These are phyloP conservation scores for Brassica carinata DNA, from an alignment of 345 rosid species.

Conservation along the genomic window DNA sequence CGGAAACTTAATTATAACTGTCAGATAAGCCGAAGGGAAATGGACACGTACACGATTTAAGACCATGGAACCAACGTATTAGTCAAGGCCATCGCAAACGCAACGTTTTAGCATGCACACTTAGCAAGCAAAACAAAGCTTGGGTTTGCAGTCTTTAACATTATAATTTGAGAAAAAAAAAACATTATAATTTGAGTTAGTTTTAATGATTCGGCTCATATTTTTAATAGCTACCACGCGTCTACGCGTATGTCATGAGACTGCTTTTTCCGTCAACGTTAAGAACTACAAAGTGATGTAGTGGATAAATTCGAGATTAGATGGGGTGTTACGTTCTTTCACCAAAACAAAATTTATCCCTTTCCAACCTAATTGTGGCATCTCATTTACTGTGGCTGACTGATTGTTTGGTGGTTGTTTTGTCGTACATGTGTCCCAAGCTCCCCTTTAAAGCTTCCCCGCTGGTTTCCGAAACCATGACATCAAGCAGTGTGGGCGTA, in stretches of 20 bases:
- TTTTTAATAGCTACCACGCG: too few relatives aligned
- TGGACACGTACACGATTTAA: neutral
- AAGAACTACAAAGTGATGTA: neutral
- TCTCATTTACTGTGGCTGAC: neutral
- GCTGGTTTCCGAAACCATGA: neutral
- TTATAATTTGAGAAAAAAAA: too few relatives aligned
- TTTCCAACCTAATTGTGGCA: neutral
- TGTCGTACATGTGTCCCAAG: neutral
- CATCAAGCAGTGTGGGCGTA: neutral
- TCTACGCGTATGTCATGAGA: too few relatives aligned
- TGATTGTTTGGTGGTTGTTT: neutral
- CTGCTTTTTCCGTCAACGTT: too few relatives aligned
- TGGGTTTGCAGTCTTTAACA: neutral
- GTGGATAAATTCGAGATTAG: neutral
- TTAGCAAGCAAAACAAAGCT: neutral
- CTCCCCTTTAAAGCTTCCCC: neutral
- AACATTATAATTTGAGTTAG: neutral
- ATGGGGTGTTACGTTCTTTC: neutral
- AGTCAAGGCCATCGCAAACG: neutral
- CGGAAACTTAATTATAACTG: neutral
- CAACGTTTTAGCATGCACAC: neutral
- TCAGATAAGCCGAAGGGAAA: neutral
- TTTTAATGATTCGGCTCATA: neutral
- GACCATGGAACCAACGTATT: neutral
- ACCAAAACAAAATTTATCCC: neutral